These are phyloP conservation scores for Agaricus sinodeliciosus DNA, from an alignment of 768 basidiomycete genomes.

Conservation along the genomic window DNA sequence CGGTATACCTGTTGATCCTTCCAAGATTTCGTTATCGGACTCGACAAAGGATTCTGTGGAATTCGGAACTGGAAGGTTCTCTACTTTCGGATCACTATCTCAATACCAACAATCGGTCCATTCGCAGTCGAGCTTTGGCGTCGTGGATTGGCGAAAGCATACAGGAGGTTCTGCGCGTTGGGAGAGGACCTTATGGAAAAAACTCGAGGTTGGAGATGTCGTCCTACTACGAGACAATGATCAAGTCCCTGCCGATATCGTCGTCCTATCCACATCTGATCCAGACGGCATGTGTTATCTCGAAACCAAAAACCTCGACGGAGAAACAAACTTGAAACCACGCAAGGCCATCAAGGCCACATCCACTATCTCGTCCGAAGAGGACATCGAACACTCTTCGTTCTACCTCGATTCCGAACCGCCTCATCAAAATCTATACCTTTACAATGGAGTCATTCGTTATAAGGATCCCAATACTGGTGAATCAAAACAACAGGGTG, in stretches of 20 bases:
- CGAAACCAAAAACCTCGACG: slow-evolving; percentile 97
- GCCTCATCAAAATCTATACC: slow-evolving; percentile 88
- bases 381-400: slow-evolving; percentile 80
- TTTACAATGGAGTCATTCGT: slow-evolving; percentile 80
- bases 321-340: slow-evolving; percentile 94
- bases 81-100: slow-evolving; percentile 30
- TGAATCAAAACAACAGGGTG: slow-evolving; percentile 55
- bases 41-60: slow-evolving; percentile 28
- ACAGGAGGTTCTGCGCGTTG: slow-evolving; percentile 70
- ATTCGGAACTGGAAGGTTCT: neutral
- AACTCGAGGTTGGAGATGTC: slow-evolving; percentile 95
- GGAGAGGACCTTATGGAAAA: slow-evolving; percentile 98
- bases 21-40: slow-evolving; percentile 32
- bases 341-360: slow-evolving; percentile 75
- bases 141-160: slow-evolving; percentile 74
- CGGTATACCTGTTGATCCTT: slow-evolving; percentile 23
- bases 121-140: slow-evolving; percentile 55
- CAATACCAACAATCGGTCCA: slow-evolving; percentile 53
- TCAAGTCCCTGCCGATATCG: slow-evolving; percentile 93
- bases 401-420: slow-evolving; percentile 93
- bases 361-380: slow-evolving; percentile 69
- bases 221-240: slow-evolving; percentile 90
- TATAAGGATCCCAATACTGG: slow-evolving; percentile 52
- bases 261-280: slow-evolving; percentile 89
- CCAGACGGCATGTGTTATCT: slow-evolving; percentile 89